Evolutionary conservation across 805 yeast genomes (phyloP), one percentile per base, ranked within the genome.

Genomic region (Priceomyces melissophilus): DNA sequence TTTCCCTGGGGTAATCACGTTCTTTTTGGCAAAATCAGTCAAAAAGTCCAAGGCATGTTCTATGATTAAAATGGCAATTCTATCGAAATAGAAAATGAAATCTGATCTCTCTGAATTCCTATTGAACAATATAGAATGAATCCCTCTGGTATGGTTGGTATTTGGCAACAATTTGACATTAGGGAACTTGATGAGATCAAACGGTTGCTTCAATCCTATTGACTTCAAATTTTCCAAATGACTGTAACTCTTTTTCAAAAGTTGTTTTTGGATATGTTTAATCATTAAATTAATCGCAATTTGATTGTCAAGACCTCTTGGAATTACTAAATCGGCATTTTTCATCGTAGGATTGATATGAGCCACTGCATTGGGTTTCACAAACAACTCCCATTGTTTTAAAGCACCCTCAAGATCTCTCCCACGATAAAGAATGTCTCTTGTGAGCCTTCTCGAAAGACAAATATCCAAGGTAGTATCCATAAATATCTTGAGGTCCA

Each of bases 401-500:
- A 93, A 73, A 12, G 90, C 84, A 1, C 96, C 95, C 3, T 65
- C 71, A 28, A 90, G 67, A 52, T 90, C 96, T 44, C 99, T 70
- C 1, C 95, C 96, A 45, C 99, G 71, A 45, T 83, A 81, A 10
- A 86, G 71, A 39, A 88, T 89, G 59, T 93, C 99, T 54, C 99
- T 73, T 3, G 87, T 79, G 33, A 93, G 67, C 52, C 99, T 72
- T 53, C 99, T 73, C 3, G 96, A 90, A 51, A 93, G 71, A 61
- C 99, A 93, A 11, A 91, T 78, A 57, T 93, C 99, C 50, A 89
- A 70, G 54, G 90, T 98, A 2, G 97, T 93, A 51, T 91, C 97
- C 3, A 93, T 97, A 59, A 81, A 93, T 13, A 91, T 78, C 61
- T 86, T 91, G 44, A 88, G 71, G 54, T 91, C 95, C 84, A 90